Evolutionary conservation across 352 stramenopile genomes (phyloP), one percentile per base, ranked within the genome.

Genomic region (Phytophthora hibernalis): DNA sequence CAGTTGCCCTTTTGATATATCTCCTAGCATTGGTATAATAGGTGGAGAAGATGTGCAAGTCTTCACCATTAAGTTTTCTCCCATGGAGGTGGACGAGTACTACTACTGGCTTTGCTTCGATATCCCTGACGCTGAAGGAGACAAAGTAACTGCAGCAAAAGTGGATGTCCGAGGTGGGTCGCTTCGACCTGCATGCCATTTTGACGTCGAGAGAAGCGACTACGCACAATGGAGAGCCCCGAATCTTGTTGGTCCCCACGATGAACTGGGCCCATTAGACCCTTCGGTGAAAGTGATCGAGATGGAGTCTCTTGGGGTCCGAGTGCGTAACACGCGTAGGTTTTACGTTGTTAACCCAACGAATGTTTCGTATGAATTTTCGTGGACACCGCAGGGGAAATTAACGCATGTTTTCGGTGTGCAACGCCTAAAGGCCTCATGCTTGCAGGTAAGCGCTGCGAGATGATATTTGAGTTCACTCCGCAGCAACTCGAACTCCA

Each of bases 381-480:
- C 76, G 40, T 98, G 95, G 91, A 85, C 80, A n/a, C 77, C 85
- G 0, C 82, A 94, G 22, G 88, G 80, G 87, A 96, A 3, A 51
- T 66, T 1, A 91, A 85, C 31, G 71, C 91, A 10, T 90, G 79
- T 22, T 98, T 98, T 67, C 85, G 92, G 1, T 98, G 94, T 65
- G 86, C 86, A 13, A 98, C 92, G 0, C 80, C 82, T 0, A 96
- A 94, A 61, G 96, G 96, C 6, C 83, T 97, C 35, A 97, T 98
- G 77, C 79, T 98, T 1, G 79, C 91, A 8, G 96, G 96, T 0
- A 97, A 98, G 68, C 82, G 93, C 13, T 96, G 89, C 58, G 96
- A 98, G 59, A 97, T 98, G 88, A 89, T 97, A n/a, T 98, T 98
- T 65, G 95, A 98, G 58, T 98, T 97, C 70, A 97, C 91, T 26